Evolutionary conservation across 1,284 basidiomycete genomes (phyloP), one percentile per base, ranked within the genome.

Genomic region (Cutaneotrichosporon sp.): DNA sequence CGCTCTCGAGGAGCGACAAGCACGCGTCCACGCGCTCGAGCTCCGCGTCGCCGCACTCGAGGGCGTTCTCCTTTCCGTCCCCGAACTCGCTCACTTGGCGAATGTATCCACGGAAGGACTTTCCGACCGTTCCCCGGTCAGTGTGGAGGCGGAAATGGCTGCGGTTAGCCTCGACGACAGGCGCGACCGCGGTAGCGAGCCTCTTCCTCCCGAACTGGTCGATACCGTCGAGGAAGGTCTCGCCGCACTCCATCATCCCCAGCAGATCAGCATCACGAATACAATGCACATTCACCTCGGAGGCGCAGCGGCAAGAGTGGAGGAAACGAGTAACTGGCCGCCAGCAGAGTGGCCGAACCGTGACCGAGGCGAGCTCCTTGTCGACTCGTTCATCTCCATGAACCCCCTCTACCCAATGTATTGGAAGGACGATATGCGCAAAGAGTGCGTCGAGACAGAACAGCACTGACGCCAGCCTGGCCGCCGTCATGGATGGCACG

Each of bases 1-100:
- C n/a, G 46, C 64, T 1, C 51, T 65, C 18, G 64, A 65, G 34
- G 64, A 65, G 21, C 58, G 61, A 50, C 60, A 65, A 26, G 32
- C 26, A 34, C 60, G 60, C n/a, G 50, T 62, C 5, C 38, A 53
- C 14, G 60, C 60, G 0, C 52, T 65, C 1, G 64, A 65, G n/a
- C 40, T 21, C 18, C 42, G 61, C n/a, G 38, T 65, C 13, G 26
- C 32, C 30, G n/a, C 60, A 31, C 8, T 36, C 14, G 51, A 53
- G 30, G 18, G 18, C 31, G n/a, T 34, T 5, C 13, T 53, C 14
- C 51, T 31, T 8, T 53, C 51, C 31, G 51, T 65, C 7, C 64
- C 64, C 9, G 51, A 40, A 2, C 30, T 62, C 9, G 16, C 40
- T 9, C 30, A 31, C 21, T 14, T 62, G 16, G 46, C 34, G 32